Evolutionary conservation across 306 rosid species (phyloP), one percentile per base, ranked within the genome.

Genomic region (Heteromeles arbutifolia): DNA sequence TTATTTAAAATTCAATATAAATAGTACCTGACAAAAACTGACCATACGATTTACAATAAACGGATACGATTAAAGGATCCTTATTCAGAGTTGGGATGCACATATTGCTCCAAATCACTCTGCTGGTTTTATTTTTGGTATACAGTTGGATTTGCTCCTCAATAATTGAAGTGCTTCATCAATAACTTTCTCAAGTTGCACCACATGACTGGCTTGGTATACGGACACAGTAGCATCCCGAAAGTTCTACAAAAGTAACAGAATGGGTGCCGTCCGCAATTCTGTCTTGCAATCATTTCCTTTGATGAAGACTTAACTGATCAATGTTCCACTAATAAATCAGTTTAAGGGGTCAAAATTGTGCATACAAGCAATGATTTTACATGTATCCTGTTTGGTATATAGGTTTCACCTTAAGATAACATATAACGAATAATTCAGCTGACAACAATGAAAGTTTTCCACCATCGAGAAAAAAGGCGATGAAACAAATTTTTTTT

Each of bases 301-400:
- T 12, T 18, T 14, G 14, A 6, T 59, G 0, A 57, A 25, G 14
- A 24, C 3, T 25, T 59, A 14, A 5, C 5, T 5, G 18, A 11
- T 59, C 26, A 0, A 14, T 29, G 39, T 11, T 63, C 2, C 39
- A 62, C 12, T 1, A 29, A 28, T 17, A 15, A 29, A n/a, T 66
- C 25, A 52, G 3, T 4, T 19, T 26, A 3, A 8, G 22, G 65
- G 31, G 32, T 0, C 65, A 54, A 31, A 52, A 70, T 70, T 21
- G 50, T 54, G 8, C 22, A 32, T 32, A 32, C 7, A 58, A 12
- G 31, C 64, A 71, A 24, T 52, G 39, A 77, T 71, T 78, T 71
- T 52, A 64, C 77, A 24, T 37, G 11, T 3, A 73, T 53, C 77
- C 45, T 64, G 24, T 54, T 53, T 48, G 81, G 52, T 62, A 57